Base-by-base conservation (phyloP, 306 rosid genomes). In the Luffa acutangula region DNA sequence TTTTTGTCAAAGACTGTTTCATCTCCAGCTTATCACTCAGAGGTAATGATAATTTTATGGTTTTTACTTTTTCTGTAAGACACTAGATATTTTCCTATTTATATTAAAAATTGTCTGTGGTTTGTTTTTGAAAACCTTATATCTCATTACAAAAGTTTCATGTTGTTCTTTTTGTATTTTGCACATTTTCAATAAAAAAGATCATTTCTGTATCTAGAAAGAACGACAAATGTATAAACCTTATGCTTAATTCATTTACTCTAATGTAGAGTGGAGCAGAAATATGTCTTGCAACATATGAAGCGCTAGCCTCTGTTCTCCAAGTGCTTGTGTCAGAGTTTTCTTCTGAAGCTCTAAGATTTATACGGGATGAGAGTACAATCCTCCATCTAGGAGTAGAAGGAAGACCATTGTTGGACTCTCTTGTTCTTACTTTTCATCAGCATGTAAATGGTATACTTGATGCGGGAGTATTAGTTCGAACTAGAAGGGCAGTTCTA, bases 401-500 rank as follows among this genome's bases (percentile, higher is more conserved):
- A 80, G 89, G 89, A 83, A 80, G 82, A 70, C 89, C 93, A 70
- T 54, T 48, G 80, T 85, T 92, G 75, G 97, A 92, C 84, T 81
- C 84, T 79, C 80, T 91, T 87, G 87, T 85, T 82, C 84, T 78
- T 72, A 83, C 88, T 60, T 91, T 92, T 81, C 82, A 89, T 80
- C 85, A 87, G 79, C 90, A 87, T 82, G 85, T 89, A 76, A 91
- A 91, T 80, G 80, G 82, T 83, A 88, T 94, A 72, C 90, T 92
- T 69, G 81, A 85, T 21, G 86, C 84, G 11, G 95, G 98, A 78
- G 83, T 87, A 81, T 89, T 94, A 87, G 93, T 89, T 13, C 89
- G 98, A 83, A 69, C 89, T 67, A 85, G 98, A 75, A 88, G 93
- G 78, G 97, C 98, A 75, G 92, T 94, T 88, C 87, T 94, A 81